phyloP scores from a whole-genome alignment of 1,284 basidiomycete genomes.

The Veloboletus limbatus region DNA sequence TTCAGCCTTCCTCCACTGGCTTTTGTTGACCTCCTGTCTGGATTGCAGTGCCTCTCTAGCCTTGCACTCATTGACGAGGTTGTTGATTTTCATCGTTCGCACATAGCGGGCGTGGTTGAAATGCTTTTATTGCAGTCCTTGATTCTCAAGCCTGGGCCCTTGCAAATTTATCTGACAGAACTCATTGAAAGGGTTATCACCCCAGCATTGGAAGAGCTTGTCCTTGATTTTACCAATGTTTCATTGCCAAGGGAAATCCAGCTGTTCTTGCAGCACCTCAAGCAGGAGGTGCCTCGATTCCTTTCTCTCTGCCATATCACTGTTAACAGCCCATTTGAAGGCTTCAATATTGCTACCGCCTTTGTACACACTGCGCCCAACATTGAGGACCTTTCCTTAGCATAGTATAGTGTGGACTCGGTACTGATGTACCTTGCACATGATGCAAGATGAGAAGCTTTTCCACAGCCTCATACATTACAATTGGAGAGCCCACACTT shows the following conservation, averaged over 20 bases:
- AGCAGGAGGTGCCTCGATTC: slow-evolving; percentile 28
- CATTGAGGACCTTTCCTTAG: slow-evolving; percentile 25
- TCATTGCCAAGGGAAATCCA: slow-evolving; percentile 30
- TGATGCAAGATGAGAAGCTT: slow-evolving; percentile 32
- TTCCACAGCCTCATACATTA: slow-evolving; percentile 19
- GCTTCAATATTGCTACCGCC: slow-evolving; percentile 25
- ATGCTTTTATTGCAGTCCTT: slow-evolving; percentile 23
- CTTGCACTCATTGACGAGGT: slow-evolving; percentile 28
- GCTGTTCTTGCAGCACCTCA: slow-evolving; percentile 29
- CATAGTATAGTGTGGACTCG: slow-evolving; percentile 27
- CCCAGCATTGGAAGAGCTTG: slow-evolving; percentile 24
- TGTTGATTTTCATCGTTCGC: slow-evolving; percentile 28
- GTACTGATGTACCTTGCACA: slow-evolving; percentile 26
- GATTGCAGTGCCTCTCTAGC: slow-evolving; percentile 22
- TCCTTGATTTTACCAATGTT: slow-evolving; percentile 26
- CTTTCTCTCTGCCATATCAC: slow-evolving; percentile 19
- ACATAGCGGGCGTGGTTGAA: slow-evolving; percentile 10
- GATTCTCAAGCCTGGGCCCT: slow-evolving; percentile 27
- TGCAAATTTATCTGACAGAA: slow-evolving; percentile 27
- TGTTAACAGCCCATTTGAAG: slow-evolving; percentile 27
- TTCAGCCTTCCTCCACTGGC: slow-evolving; percentile 19
- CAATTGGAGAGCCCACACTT: slow-evolving; percentile 27
- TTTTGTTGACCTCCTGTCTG: slow-evolving; percentile 25
- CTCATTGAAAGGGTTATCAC: slow-evolving; percentile 24
- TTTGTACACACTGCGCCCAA: slow-evolving; percentile 29